phyloP scores from a whole-genome alignment of 2,329 filamentous ascomycete species.

The Paecilomyces sp. region DNA sequence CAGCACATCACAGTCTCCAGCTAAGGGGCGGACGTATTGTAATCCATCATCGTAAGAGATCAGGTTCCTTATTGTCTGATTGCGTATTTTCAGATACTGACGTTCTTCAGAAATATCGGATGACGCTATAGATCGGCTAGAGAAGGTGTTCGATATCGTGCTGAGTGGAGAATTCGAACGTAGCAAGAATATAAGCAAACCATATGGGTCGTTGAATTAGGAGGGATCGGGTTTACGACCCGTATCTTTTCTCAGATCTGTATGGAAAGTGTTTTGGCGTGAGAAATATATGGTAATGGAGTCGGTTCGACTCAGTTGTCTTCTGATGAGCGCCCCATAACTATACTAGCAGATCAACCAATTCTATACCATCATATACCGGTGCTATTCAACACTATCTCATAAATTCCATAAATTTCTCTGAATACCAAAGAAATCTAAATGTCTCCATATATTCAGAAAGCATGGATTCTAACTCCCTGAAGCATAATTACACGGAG shows the following conservation, averaged over 20 bases:
- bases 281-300: too few relatives aligned
- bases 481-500: too few relatives aligned
- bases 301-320: too few relatives aligned
- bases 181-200: conserved; percentile 22
- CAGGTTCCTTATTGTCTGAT: neutral
- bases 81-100: conserved; percentile 11
- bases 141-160: conserved; percentile 46
- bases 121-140: conserved; percentile 52
- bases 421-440: too few relatives aligned
- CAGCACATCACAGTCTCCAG: conserved; percentile 51
- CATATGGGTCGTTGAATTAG: conserved; percentile 22
- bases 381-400: too few relatives aligned
- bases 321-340: too few relatives aligned
- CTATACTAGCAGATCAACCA: too few relatives aligned
- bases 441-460: too few relatives aligned
- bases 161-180: conserved; percentile 24
- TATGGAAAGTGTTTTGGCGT: too few relatives aligned
- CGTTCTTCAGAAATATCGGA: conserved; percentile 52
- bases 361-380: too few relatives aligned
- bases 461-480: too few relatives aligned
- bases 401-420: too few relatives aligned
- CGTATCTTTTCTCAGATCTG: neutral
- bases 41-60: conserved; percentile 54
- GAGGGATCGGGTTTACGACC: neutral
- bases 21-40: conserved; percentile 55